These are phyloP conservation scores for Lentithecium fluviatile DNA, from an alignment of 495 filamentous ascomycete genomes.

Conservation along the genomic window DNA sequence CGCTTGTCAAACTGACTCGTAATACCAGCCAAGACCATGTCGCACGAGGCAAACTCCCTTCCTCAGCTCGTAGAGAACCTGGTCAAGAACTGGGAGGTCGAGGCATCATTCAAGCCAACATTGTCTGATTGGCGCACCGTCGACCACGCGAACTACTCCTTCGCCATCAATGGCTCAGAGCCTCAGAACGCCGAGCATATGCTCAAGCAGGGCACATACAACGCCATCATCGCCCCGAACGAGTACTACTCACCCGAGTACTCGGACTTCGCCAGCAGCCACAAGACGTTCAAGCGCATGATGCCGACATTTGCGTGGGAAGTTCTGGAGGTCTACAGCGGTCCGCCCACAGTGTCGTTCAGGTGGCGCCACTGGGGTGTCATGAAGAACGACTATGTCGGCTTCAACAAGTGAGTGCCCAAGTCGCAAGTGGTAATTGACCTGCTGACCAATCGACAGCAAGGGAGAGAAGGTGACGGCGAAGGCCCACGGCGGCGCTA, in stretches of 20 bases:
- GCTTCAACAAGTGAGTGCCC: slow-evolving; percentile 55
- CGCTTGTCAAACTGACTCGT: slow-evolving; percentile 14
- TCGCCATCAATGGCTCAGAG: slow-evolving; percentile 60
- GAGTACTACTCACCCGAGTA: slow-evolving; percentile 60
- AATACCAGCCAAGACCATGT: slow-evolving; percentile 52
- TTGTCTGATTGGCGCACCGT: slow-evolving; percentile 65
- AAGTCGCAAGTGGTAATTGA: not conserved
- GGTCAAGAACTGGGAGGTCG: slow-evolving; percentile 72
- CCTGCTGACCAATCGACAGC: slow-evolving; percentile 39
- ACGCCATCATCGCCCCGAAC: slow-evolving; percentile 60
- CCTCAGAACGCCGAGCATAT: slow-evolving; percentile 60
- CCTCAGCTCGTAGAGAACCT: slow-evolving; percentile 63
- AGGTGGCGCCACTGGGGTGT: slow-evolving; percentile 65
- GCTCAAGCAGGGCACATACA: slow-evolving; percentile 66
- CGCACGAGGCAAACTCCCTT: slow-evolving; percentile 56
- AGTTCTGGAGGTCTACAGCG: slow-evolving; percentile 63
- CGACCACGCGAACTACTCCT: slow-evolving; percentile 55
- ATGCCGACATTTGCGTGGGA: slow-evolving; percentile 72
- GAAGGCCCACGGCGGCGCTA: slow-evolving; percentile 52
- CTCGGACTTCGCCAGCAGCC: slow-evolving; percentile 57
- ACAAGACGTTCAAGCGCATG: slow-evolving; percentile 68
- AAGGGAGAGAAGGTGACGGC: slow-evolving; percentile 59
- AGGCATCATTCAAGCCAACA: slow-evolving; percentile 62
- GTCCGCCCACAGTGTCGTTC: slow-evolving; percentile 59
- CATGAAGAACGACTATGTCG: slow-evolving; percentile 64